A percentile compares a stretch with the other conserved stretches of the same genome.
Conservation (phyloP, 306 rosid genomes). For the Cucurbita moschata region DNA sequence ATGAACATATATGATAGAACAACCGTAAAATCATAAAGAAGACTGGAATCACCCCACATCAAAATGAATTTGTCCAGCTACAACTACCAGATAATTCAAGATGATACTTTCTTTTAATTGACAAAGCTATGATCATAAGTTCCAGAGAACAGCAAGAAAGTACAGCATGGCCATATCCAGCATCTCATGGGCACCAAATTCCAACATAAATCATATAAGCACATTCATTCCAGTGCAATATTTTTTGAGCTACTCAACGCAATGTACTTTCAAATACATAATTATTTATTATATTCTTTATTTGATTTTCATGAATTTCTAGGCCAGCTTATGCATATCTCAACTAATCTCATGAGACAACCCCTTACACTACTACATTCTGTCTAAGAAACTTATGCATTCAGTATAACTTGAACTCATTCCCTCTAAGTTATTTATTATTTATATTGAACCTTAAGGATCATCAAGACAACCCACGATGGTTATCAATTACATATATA, state of each 20-base stretch:
- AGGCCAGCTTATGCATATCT: neutral
- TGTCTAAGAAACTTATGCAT: neutral
- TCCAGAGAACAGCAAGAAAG: neutral
- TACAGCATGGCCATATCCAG: neutral
- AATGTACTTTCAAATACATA: neutral
- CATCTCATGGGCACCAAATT: neutral
- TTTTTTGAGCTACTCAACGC: neutral
- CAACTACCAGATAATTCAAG: neutral
- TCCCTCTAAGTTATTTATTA: neutral
- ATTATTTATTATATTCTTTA: no score
- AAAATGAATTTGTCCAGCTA: neutral
- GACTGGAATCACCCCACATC: neutral
- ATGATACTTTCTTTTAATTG: neutral
- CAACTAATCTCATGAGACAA: neutral
- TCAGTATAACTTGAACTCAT: neutral
- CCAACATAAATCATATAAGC: neutral
- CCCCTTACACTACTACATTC: neutral
- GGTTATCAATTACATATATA: neutral
- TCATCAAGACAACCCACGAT: neutral
- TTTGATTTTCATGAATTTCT: no score
- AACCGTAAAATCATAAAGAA: neutral
- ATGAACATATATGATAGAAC: neutral
- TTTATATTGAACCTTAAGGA: no score
- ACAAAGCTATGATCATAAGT: neutral
- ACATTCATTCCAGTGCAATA: neutral